Conservation (phyloP, 1,139 yeast species). For the Pichia sp. region DNA sequence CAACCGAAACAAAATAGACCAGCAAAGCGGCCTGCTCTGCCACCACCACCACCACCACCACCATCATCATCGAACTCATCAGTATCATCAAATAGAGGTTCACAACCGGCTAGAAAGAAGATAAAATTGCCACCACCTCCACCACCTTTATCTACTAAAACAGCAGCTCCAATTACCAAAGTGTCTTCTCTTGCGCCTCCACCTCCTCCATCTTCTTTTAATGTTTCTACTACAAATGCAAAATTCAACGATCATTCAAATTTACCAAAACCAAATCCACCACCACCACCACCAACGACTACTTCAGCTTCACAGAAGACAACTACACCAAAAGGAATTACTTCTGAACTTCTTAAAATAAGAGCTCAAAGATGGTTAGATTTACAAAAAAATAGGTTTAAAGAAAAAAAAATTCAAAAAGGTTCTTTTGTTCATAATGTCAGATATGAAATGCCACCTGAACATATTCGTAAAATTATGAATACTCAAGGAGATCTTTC, state of each 20-base stretch:
- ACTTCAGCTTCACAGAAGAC: constrained; percentile 26
- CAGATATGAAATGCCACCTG: constrained; percentile 89
- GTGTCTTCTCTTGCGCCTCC: no score
- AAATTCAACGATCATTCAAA: no score
- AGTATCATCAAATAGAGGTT: not conserved
- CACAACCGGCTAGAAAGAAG: constrained; percentile 5
- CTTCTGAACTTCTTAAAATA: constrained; percentile 30
- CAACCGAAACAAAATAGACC: no score
- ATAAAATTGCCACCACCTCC: constrained; percentile 3
- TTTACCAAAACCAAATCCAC: constrained; percentile 1
- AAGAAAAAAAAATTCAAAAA: constrained; percentile 30
- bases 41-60: constrained; percentile 28
- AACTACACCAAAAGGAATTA: constrained; percentile 10
- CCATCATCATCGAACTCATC: constrained; percentile 2
- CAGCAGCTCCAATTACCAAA: no score
- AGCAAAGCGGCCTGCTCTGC: constrained; percentile 18
- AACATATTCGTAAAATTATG: constrained; percentile 81
- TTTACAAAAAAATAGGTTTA: constrained; percentile 52
- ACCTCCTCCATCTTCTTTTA: no score
- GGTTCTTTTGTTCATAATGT: constrained; percentile 48
- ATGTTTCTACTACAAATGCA: no score
- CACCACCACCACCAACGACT: constrained; percentile 16
- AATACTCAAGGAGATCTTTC: constrained; percentile 83
- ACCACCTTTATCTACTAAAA: no score
- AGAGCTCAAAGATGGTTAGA: constrained; percentile 61